Evolutionary conservation across 2,329 filamentous ascomycete genomes (phyloP).

Genomic region (Trichoderma oligosporum): DNA sequence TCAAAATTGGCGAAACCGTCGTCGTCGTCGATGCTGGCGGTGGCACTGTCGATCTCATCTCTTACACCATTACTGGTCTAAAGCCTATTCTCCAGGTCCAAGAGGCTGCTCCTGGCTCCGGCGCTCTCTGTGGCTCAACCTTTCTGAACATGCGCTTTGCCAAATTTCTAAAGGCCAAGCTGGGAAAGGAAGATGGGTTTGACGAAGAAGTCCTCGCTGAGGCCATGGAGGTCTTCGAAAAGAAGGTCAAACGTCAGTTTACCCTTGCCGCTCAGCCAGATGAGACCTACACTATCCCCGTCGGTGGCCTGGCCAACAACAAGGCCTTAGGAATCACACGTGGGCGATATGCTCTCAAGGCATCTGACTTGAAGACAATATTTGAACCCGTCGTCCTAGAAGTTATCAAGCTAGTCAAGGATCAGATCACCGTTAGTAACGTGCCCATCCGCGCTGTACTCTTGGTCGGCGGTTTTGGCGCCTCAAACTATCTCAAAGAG

Average conservation of each 20-base stretch:
- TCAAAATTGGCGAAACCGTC: slow-evolving; percentile 43
- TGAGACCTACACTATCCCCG: slow-evolving; percentile 36
- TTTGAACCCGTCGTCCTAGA: slow-evolving; percentile 44
- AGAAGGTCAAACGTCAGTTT: slow-evolving; percentile 25
- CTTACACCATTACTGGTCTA: slow-evolving; percentile 44
- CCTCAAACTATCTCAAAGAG: slow-evolving; percentile 44
- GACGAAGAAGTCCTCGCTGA: slow-evolving; percentile 38
- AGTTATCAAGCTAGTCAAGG: slow-evolving; percentile 42
- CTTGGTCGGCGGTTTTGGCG: slow-evolving; percentile 45
- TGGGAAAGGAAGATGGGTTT: slow-evolving; percentile 39
- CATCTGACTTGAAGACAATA: slow-evolving; percentile 39
- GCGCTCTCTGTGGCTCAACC: slow-evolving; percentile 45
- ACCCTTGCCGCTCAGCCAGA: slow-evolving; percentile 9
- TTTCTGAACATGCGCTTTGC: slow-evolving; percentile 45
- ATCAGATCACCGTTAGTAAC: slow-evolving; percentile 39
- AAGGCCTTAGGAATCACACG: slow-evolving; percentile 36
- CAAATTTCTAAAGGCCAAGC: slow-evolving; percentile 38
- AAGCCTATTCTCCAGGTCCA: slow-evolving; percentile 43
- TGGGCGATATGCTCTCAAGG: slow-evolving; percentile 37
- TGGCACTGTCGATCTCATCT: slow-evolving; percentile 50
- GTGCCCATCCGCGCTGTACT: slow-evolving; percentile 41
- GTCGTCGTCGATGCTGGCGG: slow-evolving; percentile 52
- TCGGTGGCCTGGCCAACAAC: slow-evolving; percentile 41
- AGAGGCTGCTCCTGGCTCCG: slow-evolving; percentile 44
- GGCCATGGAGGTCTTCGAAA: slow-evolving; percentile 42